These are phyloP conservation scores for Synchytrium microbalum DNA, from an alignment of 371 early-diverging fungal genomes.

Conservation along the genomic window DNA sequence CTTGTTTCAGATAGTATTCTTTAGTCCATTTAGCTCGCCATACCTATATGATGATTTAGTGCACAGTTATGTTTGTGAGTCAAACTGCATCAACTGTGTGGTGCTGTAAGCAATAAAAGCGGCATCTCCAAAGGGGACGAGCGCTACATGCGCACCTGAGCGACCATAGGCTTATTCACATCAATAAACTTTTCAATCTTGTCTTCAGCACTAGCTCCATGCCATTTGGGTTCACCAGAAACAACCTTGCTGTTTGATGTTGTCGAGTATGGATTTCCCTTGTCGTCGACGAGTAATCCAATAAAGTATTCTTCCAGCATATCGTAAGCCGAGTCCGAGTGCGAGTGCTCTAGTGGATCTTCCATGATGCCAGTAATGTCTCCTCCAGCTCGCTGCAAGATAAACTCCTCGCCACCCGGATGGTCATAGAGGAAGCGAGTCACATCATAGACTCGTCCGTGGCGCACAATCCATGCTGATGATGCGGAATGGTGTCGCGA, in stretches of 20 bases:
- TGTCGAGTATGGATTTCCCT: slow-evolving; percentile 1
- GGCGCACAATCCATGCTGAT: slow-evolving; percentile 44
- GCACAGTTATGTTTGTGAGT: background rate
- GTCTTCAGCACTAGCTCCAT: slow-evolving; percentile 7
- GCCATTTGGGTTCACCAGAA: background rate
- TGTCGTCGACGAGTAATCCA: slow-evolving; percentile 45
- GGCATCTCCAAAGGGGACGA: no score
- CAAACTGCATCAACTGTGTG: background rate
- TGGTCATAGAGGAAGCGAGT: slow-evolving; percentile 72
- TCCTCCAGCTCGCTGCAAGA: slow-evolving; percentile 66
- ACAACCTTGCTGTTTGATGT: slow-evolving; percentile 9
- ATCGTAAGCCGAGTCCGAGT: slow-evolving; percentile 76
- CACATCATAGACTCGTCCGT: slow-evolving; percentile 76
- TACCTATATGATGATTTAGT: background rate
- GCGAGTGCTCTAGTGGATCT: slow-evolving; percentile 66
- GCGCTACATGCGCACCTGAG: slow-evolving; percentile 61
- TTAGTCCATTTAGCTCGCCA: background rate
- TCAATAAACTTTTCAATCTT: slow-evolving; percentile 71
- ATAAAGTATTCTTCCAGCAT: slow-evolving; percentile 74
- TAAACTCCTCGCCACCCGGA: slow-evolving; percentile 71
- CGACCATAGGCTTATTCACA: slow-evolving; percentile 67
- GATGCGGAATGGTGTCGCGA: slow-evolving; percentile 48
- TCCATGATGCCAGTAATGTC: slow-evolving; percentile 66
- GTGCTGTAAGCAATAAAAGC: background rate
- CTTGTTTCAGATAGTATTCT: slow-evolving; percentile 19